Base-by-base conservation (phyloP, 2,329 filamentous ascomycete genomes). In the Arthrobotrys sphaeroides region DNA sequence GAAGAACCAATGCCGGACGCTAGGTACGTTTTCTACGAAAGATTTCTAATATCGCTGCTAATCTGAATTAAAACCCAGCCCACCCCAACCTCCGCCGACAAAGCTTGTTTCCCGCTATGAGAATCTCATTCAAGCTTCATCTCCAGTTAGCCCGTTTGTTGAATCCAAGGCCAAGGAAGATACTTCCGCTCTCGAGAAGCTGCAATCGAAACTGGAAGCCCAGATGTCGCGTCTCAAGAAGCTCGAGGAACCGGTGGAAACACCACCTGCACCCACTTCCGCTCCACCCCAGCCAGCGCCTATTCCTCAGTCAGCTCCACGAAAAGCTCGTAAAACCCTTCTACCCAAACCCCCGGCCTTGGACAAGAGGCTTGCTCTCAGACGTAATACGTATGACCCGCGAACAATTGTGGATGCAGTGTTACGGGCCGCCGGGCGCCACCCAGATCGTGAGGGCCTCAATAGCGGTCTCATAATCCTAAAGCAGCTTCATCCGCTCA, bases 351-450 rank as follows among this genome's bases (percentile, higher is more conserved):
- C 60, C 5, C 82, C 83, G 0, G 79, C 89, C 13, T 79, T 82
- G 2, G 78, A 79, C 57, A 76, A 77, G 22, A 81, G 84, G 57
- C 82, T 82, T 2, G 73, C 82, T 3, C 72, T 84, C 24, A 86
- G 86, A 73, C 84, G 84, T 4, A 84, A 81, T 13, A 51, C 51
- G 3, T 91, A 91, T 79, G 85, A 90, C 78, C 84, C 86, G 0
- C 84, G 85, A 47, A 90, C 88, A 0, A 89, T 91, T 73, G 89
- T 88, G 3, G 83, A 88, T 59, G 88, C 90, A 79, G 84, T 91
- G 5, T 82, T 91, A 9, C 85, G 90, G 57, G 87, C 88, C 13
- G 84, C 87, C 10, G 88, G 88, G 13, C 85, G 86, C 69, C 88
- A 90, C 80, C 88, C 89, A 0, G 85, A 85, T 7, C 86, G 89